phyloP scores from a whole-genome alignment of 345 rosid species.

The Salix koriyanagi region DNA sequence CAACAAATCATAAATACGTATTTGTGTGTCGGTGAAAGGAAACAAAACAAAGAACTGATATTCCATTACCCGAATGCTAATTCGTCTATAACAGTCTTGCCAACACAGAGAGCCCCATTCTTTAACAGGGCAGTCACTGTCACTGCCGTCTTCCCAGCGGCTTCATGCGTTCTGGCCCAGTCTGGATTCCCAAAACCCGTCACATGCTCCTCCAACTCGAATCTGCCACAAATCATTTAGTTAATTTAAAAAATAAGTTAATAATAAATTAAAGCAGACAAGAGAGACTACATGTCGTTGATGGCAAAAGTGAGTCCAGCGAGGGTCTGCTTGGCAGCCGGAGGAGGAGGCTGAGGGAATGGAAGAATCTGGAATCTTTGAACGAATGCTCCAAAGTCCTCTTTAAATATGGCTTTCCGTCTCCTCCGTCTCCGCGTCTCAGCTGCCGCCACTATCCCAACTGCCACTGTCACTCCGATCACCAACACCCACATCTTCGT shows the following conservation, averaged over 20 bases:
- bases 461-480: slow-evolving; percentile 67
- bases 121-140: slow-evolving; percentile 63
- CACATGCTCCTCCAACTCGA: slow-evolving; percentile 68
- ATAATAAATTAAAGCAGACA: not conserved
- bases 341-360: slow-evolving; percentile 83
- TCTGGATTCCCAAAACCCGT: slow-evolving; percentile 84
- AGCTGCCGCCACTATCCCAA: slow-evolving; percentile 57
- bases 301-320: slow-evolving; percentile 73
- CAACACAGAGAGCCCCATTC: slow-evolving; percentile 90
- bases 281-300: slow-evolving; percentile 54
- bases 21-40: not conserved
- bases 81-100: slow-evolving; percentile 81
- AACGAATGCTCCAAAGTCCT: slow-evolving; percentile 75
- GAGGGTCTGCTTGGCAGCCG: slow-evolving; percentile 69
- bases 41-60: not conserved
- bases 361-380: slow-evolving; percentile 68
- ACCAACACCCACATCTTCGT: slow-evolving; percentile 71
- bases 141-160: slow-evolving; percentile 64
- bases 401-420: slow-evolving; percentile 30
- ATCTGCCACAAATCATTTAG: slow-evolving; percentile 38
- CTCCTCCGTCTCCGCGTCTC: slow-evolving; percentile 61
- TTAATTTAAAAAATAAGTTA: not conserved
- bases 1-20: not conserved
- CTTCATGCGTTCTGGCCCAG: slow-evolving; percentile 73
- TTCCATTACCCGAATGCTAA: slow-evolving; percentile 62